A percentile compares a stretch with the other conserved stretches of the same genome.
phyloP scores from a whole-genome alignment of 2,329 filamentous ascomycete genomes.

The Metarhizium sp. region DNA sequence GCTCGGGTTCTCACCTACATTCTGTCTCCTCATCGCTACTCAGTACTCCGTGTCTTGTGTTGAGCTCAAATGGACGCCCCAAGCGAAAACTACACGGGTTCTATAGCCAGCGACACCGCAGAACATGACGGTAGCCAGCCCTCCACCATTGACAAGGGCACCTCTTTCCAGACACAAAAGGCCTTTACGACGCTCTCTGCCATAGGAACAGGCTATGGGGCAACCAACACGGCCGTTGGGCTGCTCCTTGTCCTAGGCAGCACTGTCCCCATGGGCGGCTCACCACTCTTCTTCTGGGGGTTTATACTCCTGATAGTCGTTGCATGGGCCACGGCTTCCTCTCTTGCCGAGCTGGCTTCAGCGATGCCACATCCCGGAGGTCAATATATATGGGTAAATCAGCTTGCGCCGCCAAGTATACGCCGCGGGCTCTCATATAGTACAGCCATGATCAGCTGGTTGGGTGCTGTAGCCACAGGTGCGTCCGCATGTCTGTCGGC shows the following conservation, averaged over 20 bases:
- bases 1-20: background rate
- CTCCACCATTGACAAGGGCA: background rate
- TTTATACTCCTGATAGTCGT: slow-evolving; percentile 15
- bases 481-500: slow-evolving; percentile 16
- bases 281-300: slow-evolving; percentile 17
- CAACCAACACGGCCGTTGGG: slow-evolving; percentile 16
- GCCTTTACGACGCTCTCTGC: slow-evolving; percentile 17
- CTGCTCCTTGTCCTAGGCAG: slow-evolving; percentile 13
- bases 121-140: background rate
- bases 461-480: slow-evolving; percentile 16
- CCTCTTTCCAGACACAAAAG: slow-evolving; percentile 13
- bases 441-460: slow-evolving; percentile 17
- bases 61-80: background rate
- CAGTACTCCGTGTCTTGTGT: background rate
- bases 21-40: background rate
- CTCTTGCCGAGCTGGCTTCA: slow-evolving; percentile 18
- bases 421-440: slow-evolving; percentile 14
- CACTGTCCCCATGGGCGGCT: slow-evolving; percentile 13
- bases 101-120: background rate
- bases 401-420: slow-evolving; percentile 10
- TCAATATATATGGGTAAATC: slow-evolving; percentile 18
- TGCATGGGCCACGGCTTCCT: slow-evolving; percentile 15
- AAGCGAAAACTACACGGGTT: background rate
- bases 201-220: slow-evolving; percentile 16
- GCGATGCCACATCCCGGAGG: slow-evolving; percentile 20